Evolutionary conservation across 2,329 filamentous ascomycete genomes (phyloP).

Genomic region (Curvularia spicifera): DNA sequence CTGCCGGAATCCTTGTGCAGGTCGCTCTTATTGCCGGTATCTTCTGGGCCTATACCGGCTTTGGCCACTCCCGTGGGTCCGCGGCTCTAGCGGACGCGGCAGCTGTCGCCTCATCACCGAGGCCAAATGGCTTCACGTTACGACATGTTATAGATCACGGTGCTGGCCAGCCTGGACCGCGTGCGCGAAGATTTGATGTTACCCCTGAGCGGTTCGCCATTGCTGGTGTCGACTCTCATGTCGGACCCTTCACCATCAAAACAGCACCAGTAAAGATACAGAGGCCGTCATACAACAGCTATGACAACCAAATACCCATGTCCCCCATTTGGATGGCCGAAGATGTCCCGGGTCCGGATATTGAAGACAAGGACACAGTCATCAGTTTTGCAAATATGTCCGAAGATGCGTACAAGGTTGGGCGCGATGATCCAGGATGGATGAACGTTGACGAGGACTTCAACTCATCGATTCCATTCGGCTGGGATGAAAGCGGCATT

Average conservation of each 20-base stretch:
- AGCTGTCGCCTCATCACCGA: slow-evolving; percentile 4
- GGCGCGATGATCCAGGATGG: slow-evolving; percentile 44
- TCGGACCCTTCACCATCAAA: slow-evolving; percentile 42
- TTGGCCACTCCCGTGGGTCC: slow-evolving; percentile 14
- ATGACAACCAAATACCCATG: slow-evolving; percentile 35
- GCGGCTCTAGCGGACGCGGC: slow-evolving; percentile 16
- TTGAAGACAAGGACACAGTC: slow-evolving; percentile 44
- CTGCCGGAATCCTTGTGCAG: slow-evolving; percentile 31
- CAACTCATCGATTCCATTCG: slow-evolving; percentile 43
- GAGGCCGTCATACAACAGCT: slow-evolving; percentile 27
- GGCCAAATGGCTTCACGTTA: slow-evolving; percentile 29
- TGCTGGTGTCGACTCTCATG: slow-evolving; percentile 30
- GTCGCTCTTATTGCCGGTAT: slow-evolving; percentile 27
- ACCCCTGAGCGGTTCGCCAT: slow-evolving; percentile 31
- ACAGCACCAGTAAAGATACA: slow-evolving; percentile 41
- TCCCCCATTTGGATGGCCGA: slow-evolving; percentile 41
- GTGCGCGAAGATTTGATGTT: slow-evolving; percentile 44
- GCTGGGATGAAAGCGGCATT: slow-evolving; percentile 48
- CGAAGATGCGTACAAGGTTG: slow-evolving; percentile 46
- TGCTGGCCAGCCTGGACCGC: slow-evolving; percentile 42
- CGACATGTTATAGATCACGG: slow-evolving; percentile 46
- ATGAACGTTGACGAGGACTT: slow-evolving; percentile 42
- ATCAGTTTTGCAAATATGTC: slow-evolving; percentile 48
- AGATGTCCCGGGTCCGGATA: slow-evolving; percentile 40
- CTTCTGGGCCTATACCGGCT: slow-evolving; percentile 21